Evolutionary conservation across 495 filamentous ascomycete genomes (phyloP).

Genomic region (Aspergillus affinis): DNA sequence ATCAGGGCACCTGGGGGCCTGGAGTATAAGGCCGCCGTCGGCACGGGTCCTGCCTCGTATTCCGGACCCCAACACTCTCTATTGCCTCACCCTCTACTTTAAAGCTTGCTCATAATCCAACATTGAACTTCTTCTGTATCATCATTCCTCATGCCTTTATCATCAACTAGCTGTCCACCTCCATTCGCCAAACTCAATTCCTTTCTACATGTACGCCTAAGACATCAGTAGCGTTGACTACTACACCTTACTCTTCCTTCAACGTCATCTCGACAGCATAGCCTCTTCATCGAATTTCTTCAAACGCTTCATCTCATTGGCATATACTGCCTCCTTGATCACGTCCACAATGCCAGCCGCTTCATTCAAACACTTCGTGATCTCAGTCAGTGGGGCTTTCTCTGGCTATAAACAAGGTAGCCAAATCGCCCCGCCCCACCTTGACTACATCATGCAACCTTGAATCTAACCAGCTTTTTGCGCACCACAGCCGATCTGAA

Average conservation of each 20-base stretch:
- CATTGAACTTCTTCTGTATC: too few relatives aligned
- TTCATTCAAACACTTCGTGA: conserved; percentile 43
- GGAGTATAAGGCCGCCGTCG: conserved; percentile 12
- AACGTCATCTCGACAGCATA: neutral
- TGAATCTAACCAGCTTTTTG: conserved; percentile 19
- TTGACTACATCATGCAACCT: conserved; percentile 15
- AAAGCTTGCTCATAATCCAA: neutral
- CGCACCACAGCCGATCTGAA: conserved; percentile 34
- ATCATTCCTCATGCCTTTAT: too few relatives aligned
- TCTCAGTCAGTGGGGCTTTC: conserved; percentile 64
- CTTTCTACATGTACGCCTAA: neutral
- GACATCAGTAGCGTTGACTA: neutral
- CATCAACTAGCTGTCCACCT: neutral
- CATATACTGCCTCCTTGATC: neutral
- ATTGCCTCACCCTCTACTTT: neutral
- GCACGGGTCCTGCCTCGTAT: neutral
- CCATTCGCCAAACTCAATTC: neutral
- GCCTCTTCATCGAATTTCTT: neutral
- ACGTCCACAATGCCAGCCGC: neutral
- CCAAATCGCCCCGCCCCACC: neutral
- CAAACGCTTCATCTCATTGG: neutral
- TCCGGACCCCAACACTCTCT: neutral
- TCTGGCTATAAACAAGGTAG: conserved; percentile 53
- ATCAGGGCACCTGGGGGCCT: conserved; percentile 8
- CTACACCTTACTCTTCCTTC: neutral